Percentiles rank a stretch among this genome's conserved stretches.
phyloP scores from a whole-genome alignment of 345 rosid species.

The Linum lewisii region DNA sequence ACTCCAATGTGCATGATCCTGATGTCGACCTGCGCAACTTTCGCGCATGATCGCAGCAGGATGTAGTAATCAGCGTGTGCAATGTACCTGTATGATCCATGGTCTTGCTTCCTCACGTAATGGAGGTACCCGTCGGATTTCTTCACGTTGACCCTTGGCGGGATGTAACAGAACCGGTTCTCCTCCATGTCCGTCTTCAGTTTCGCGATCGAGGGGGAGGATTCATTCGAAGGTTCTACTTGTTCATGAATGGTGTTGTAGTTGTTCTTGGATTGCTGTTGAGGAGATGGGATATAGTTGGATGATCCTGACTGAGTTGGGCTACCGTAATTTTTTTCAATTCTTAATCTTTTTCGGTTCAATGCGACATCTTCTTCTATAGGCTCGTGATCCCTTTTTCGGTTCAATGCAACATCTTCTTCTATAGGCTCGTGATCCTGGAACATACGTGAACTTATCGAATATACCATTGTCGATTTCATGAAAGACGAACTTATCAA shows the following conservation, averaged over 20 bases:
- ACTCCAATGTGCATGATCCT: constrained; percentile 62
- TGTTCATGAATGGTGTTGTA: too few relatives aligned
- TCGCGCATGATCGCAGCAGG: constrained; percentile 55
- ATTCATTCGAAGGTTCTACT: constrained; percentile 5
- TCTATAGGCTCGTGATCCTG: constrained; percentile 18
- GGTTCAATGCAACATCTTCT: constrained; percentile 10
- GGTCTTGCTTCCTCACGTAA: constrained; percentile 47
- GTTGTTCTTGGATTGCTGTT: not conserved
- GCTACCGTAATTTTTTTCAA: constrained; percentile 13
- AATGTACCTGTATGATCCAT: constrained; percentile 38
- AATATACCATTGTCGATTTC: too few relatives aligned
- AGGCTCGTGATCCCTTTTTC: constrained; percentile 26
- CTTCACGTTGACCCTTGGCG: constrained; percentile 53
- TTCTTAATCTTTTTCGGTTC: constrained; percentile 28
- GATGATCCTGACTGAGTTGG: constrained; percentile 13
- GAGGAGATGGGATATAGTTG: constrained; percentile 11
- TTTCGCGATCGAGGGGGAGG: constrained; percentile 24
- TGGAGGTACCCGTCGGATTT: constrained; percentile 48
- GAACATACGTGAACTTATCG: not conserved
- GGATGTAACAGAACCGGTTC: constrained; percentile 54
- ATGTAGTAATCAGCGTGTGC: constrained; percentile 87
- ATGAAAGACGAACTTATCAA: too few relatives aligned
- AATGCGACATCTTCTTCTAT: constrained; percentile 1
- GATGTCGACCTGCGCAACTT: constrained; percentile 44
- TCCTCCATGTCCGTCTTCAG: constrained; percentile 62